phyloP scores from a whole-genome alignment of 164 flowering plant genomes.

The Vitis labrusca region DNA sequence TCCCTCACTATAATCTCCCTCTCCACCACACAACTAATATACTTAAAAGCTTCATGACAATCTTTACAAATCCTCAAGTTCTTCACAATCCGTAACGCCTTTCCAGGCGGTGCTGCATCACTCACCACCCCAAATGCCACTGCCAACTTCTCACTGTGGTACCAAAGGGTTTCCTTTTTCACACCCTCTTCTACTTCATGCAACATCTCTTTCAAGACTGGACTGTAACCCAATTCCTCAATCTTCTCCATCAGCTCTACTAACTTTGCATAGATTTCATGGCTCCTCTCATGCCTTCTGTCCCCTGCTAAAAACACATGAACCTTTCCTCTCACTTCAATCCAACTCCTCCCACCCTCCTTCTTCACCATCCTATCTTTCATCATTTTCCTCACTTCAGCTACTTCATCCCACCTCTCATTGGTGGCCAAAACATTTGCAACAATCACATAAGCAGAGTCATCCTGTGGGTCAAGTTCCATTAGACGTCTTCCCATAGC shows the following conservation, averaged over 20 bases:
- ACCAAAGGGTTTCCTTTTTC: constrained; percentile 51
- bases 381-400: constrained; percentile 61
- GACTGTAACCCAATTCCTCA: constrained; percentile 50
- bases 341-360: constrained; percentile 70
- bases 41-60: constrained; percentile 71
- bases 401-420: constrained; percentile 56
- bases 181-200: constrained; percentile 43
- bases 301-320: constrained; percentile 72
- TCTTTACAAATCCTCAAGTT: constrained; percentile 69
- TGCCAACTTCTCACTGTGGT: constrained; percentile 71
- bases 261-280: constrained; percentile 49
- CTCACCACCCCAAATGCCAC: constrained; percentile 54
- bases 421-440: constrained; percentile 48
- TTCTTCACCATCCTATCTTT: constrained; percentile 46
- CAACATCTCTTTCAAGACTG: constrained; percentile 38
- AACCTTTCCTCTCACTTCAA: constrained; percentile 50
- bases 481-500: constrained; percentile 33
- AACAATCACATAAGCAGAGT: constrained; percentile 64
- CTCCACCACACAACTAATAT: constrained; percentile 38
- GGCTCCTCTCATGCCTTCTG: constrained; percentile 33
- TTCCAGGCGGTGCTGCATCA: constrained; percentile 60
- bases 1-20: constrained; percentile 74
- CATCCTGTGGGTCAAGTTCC: constrained; percentile 49
- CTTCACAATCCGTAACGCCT: constrained; percentile 65
- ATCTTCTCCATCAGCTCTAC: constrained; percentile 52